Percentiles rank a stretch among this genome's conserved stretches.
Evolutionary conservation across 805 yeast species (phyloP).

Genomic region (Lipomyces orientalis): DNA sequence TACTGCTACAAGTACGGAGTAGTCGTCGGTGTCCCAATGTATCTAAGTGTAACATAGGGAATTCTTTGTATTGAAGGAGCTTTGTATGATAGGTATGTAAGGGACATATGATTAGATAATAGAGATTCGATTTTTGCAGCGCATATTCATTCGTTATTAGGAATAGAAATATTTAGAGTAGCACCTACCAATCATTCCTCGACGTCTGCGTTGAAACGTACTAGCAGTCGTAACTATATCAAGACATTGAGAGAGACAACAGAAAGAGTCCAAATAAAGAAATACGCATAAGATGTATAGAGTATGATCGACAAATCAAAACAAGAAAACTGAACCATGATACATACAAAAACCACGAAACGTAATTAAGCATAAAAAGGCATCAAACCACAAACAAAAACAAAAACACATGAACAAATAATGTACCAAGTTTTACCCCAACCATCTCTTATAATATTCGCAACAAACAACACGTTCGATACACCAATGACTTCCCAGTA

Average conservation of each 20-base stretch:
- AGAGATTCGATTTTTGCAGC: neutral
- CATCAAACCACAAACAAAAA: neutral
- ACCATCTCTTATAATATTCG: neutral
- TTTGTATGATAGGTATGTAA: neutral
- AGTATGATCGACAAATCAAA: neutral
- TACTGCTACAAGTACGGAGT: neutral
- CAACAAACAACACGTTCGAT: neutral
- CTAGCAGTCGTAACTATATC: neutral
- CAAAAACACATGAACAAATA: slow-evolving; percentile 5
- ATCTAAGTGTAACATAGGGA: neutral
- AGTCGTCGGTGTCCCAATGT: neutral
- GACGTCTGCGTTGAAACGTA: neutral
- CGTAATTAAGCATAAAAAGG: neutral
- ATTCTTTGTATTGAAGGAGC: neutral
- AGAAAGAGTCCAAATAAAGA: neutral
- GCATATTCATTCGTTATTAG: neutral
- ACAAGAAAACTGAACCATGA: neutral
- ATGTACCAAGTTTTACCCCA: neutral
- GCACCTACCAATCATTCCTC: neutral
- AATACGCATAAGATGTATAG: neutral
- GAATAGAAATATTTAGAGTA: neutral
- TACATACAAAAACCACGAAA: slow-evolving; percentile 3
- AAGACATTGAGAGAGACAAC: neutral
- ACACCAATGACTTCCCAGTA: neutral
- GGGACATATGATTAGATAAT: neutral